Percentiles rank a stretch among this genome's conserved stretches.
Evolutionary conservation across 495 filamentous ascomycete genomes (phyloP).

Genomic region (Talaromyces adpressus): DNA sequence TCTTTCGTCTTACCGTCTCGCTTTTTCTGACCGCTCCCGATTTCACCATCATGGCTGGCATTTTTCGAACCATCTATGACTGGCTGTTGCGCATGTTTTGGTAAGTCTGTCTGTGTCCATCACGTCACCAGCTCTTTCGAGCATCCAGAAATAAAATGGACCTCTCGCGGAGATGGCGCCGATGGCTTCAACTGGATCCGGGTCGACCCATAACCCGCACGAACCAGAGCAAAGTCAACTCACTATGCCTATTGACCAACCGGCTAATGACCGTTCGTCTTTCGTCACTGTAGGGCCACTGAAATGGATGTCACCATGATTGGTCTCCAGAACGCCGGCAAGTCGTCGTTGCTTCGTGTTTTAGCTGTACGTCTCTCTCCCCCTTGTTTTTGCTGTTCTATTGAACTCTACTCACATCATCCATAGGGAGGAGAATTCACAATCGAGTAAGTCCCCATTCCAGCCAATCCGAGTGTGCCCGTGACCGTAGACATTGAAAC

Average conservation of each 20-base stretch:
- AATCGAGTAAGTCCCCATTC: conserved; percentile 72
- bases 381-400: background rate
- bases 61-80: conserved; percentile 95
- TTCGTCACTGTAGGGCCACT: conserved; percentile 62
- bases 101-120: conserved; percentile 49
- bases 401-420: conserved; percentile 1
- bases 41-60: conserved; percentile 57
- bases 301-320: conserved; percentile 99
- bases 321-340: conserved; percentile 95
- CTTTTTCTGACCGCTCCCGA: background rate
- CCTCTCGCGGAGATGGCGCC: background rate
- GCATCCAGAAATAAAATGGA: background rate
- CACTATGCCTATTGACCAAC: conserved; percentile 9
- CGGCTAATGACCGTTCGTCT: conserved; percentile 19
- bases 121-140: background rate
- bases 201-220: background rate
- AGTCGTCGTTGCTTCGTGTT: conserved; percentile 90
- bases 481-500: background rate
- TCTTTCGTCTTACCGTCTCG: background rate
- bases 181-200: background rate
- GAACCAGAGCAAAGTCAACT: background rate
- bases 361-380: conserved; percentile 65
- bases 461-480: conserved; percentile 7
- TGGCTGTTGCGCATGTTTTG: conserved; percentile 97
- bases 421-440: conserved; percentile 95